Evolutionary conservation across 208 protist species (phyloP), one percentile per base, ranked within the genome.

Genomic region (Tritrichomonas musculus): DNA sequence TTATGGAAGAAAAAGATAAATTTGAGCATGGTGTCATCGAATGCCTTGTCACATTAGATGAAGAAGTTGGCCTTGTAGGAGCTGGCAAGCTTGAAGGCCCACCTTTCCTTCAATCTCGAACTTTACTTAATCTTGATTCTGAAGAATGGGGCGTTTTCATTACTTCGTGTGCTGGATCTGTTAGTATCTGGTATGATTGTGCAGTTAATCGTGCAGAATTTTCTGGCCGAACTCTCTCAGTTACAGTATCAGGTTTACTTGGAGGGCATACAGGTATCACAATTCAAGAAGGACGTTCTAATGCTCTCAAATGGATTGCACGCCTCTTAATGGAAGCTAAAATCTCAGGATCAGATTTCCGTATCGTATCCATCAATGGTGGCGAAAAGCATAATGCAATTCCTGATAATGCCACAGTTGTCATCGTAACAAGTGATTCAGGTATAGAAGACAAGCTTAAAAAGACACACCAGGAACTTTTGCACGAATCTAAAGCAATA

Each of bases 311-410:
- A 53, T 82, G 73, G 73, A 53, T 53, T 0, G 39, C 25, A 20
- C 73, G 73, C 41, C 39, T 36, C 25, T 41, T 82, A 33, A 33
- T 53, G 41, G 33, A 82, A 20, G 22, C 73, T 30, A 82, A 47
- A 20, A 47, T n/a, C 9, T n/a, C 33, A 14, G 36, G 36, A 9
- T 8, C 25, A n/a, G n/a, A 49, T 20, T 82, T 50, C 41, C 30
- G 73, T 47, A 33, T 82, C 25, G 73, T 82, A 33, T n/a, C 47
- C 11, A 82, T 82, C 41, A 20, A 33, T 5, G 73, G 73, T 30
- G 73, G 73, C 20, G 73, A 82, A 33, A 82, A 82, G 73, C 73
- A 82, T 20, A 82, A 82, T 36, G 73, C 73, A 3, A 82, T 82
- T 36, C 73, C 73, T 47, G 73, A 25, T 47, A 30, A 25, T 53